phyloP scores from a whole-genome alignment of 139 green algal genomes.

The Picochlorum sp. region DNA sequence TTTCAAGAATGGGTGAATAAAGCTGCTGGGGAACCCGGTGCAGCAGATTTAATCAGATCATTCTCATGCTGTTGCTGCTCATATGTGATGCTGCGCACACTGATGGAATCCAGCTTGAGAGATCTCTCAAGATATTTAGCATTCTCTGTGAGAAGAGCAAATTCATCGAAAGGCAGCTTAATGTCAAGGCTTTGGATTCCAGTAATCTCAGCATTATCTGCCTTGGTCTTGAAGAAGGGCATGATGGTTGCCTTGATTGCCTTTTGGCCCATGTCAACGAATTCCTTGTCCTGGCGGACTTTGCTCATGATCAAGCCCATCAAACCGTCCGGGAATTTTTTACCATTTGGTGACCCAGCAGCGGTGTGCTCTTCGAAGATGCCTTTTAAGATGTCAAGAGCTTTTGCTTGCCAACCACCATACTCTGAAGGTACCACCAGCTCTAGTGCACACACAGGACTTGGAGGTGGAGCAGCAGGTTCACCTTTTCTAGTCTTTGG shows the following conservation, averaged over 20 bases:
- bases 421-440: constrained; percentile 71
- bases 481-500: constrained; percentile 68
- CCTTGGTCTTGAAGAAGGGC: constrained; percentile 90
- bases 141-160: constrained; percentile 60
- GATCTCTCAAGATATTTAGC: constrained; percentile 50
- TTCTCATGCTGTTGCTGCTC: constrained; percentile 14
- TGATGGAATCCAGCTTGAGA: constrained; percentile 4
- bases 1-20: neutral
- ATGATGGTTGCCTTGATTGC: constrained; percentile 51
- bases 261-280: constrained; percentile 23
- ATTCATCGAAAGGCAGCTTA: constrained; percentile 74
- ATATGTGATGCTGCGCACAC: constrained; percentile 14
- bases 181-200: constrained; percentile 29
- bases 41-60: neutral
- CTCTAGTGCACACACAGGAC: constrained; percentile 36
- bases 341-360: neutral
- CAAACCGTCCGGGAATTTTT: neutral
- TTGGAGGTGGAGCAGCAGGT: constrained; percentile 6
- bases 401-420: constrained; percentile 70
- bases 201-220: constrained; percentile 29
- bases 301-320: constrained; percentile 9
- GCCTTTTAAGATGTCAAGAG: constrained; percentile 10
- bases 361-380: neutral
- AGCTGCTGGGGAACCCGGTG: constrained; percentile 2
- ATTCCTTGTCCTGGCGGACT: constrained; percentile 5